A percentile compares a stretch with the other conserved stretches of the same genome.
These are phyloP conservation scores for Lachancea meyersii DNA, from an alignment of 805 yeast species.

Conservation along the genomic window DNA sequence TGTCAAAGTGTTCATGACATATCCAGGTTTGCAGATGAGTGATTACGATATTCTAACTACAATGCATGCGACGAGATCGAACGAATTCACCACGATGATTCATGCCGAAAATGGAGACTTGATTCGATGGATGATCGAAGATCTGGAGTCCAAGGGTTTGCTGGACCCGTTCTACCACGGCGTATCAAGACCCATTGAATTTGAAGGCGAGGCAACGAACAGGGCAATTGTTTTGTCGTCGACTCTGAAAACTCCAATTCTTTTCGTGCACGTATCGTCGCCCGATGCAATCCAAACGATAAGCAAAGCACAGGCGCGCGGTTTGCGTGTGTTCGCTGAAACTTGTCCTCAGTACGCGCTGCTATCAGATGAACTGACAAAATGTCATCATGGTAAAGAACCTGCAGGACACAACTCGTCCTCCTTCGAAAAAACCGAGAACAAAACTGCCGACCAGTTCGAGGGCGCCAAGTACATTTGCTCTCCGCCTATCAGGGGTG, in stretches of 20 bases:
- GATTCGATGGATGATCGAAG: conserved; percentile 37
- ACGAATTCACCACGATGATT: conserved; percentile 43
- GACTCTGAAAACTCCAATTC: conserved; percentile 40
- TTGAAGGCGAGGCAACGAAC: conserved; percentile 46
- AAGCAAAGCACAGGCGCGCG: conserved; percentile 37
- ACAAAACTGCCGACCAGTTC: conserved; percentile 31
- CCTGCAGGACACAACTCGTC: background rate
- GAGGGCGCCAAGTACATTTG: conserved; percentile 47
- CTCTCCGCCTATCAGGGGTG: conserved; percentile 44
- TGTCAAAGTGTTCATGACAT: conserved; percentile 42
- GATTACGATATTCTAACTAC: conserved; percentile 39
- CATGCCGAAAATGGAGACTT: conserved; percentile 49
- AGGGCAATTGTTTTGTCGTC: conserved; percentile 41
- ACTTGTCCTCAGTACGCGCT: conserved; percentile 47
- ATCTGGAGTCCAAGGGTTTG: conserved; percentile 34
- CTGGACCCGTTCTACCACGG: conserved; percentile 43
- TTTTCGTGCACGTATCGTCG: conserved; percentile 45
- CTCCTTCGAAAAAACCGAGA: background rate
- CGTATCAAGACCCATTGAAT: conserved; percentile 39
- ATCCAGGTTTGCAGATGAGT: conserved; percentile 37
- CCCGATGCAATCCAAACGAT: conserved; percentile 38
- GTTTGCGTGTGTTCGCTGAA: conserved; percentile 42
- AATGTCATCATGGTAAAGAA: conserved; percentile 20
- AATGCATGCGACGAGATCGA: conserved; percentile 35
- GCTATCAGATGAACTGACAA: conserved; percentile 36